These are phyloP conservation scores for Solanum chacoense DNA, from an alignment of 305 asterid species.

Conservation along the genomic window DNA sequence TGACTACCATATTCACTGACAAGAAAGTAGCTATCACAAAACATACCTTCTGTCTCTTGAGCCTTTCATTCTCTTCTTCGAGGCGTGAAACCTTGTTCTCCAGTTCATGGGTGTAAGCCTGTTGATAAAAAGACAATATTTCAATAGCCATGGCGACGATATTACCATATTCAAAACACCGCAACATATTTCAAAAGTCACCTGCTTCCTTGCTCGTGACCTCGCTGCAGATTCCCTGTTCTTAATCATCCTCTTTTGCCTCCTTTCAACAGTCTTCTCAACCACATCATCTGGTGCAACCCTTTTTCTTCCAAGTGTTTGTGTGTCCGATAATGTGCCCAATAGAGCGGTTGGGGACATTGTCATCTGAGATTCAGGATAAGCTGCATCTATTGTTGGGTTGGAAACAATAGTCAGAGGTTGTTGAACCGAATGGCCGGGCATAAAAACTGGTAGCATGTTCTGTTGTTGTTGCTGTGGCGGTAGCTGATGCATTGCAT, in stretches of 20 bases:
- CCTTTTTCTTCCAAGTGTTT: constrained; percentile 69
- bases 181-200: constrained; percentile 2
- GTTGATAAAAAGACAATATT: constrained; percentile 14
- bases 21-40: constrained; percentile 3
- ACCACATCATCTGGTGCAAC: constrained; percentile 61
- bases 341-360: constrained; percentile 46
- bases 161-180: neutral
- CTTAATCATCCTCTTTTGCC: constrained; percentile 97
- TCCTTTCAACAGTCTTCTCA: constrained; percentile 84
- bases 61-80: constrained; percentile 90
- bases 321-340: constrained; percentile 76
- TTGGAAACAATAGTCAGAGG: constrained; percentile 39
- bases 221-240: constrained; percentile 96
- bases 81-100: constrained; percentile 83
- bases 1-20: neutral
- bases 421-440: constrained; percentile 28
- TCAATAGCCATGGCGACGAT: neutral
- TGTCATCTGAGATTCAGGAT: constrained; percentile 43
- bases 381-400: constrained; percentile 42
- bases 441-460: constrained; percentile 44
- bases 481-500: constrained; percentile 31
- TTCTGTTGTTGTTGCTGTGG: constrained; percentile 13
- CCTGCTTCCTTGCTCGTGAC: constrained; percentile 97
- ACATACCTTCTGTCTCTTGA: constrained; percentile 65
- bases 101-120: constrained; percentile 98